These are phyloP conservation scores for Candida sp. DNA, from an alignment of 1,139 yeast species.

Conservation along the genomic window DNA sequence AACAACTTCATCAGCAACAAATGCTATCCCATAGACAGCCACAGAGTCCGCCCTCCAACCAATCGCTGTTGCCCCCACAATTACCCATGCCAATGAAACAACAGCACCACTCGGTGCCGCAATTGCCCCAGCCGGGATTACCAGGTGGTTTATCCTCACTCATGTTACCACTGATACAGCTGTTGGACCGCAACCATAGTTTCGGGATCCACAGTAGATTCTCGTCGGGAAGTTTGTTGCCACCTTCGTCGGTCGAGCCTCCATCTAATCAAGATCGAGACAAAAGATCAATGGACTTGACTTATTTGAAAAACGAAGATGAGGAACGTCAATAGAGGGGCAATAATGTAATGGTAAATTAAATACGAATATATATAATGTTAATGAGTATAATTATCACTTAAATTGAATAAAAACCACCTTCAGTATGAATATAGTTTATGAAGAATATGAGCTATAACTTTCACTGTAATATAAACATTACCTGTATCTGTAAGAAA, in stretches of 20 bases:
- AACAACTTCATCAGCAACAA: conserved; percentile 1
- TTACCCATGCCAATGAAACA: not conserved
- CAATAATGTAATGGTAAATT: no score
- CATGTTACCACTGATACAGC: conserved; percentile 10
- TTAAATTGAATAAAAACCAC: no score
- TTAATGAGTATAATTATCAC: no score
- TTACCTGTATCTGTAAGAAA: no score
- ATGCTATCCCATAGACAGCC: not conserved
- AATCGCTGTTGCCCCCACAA: not conserved
- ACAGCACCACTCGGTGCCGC: conserved; percentile 1
- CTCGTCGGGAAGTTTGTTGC: not conserved
- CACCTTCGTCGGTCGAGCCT: not conserved
- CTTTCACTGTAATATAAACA: no score
- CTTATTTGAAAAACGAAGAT: not conserved
- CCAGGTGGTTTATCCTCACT: not conserved
- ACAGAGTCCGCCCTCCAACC: not conserved
- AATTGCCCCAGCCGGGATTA: not conserved
- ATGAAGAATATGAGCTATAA: no score
- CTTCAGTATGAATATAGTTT: no score
- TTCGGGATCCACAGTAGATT: conserved; percentile 6
- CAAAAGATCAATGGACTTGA: not conserved
- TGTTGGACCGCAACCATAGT: conserved; percentile 5
- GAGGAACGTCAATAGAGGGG: not conserved
- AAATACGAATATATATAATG: no score
- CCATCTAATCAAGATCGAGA: not conserved